A percentile compares a stretch with the other conserved stretches of the same genome.
These are phyloP conservation scores for Fusarium penzigii DNA, from an alignment of 2,329 filamentous ascomycete genomes.

Conservation along the genomic window DNA sequence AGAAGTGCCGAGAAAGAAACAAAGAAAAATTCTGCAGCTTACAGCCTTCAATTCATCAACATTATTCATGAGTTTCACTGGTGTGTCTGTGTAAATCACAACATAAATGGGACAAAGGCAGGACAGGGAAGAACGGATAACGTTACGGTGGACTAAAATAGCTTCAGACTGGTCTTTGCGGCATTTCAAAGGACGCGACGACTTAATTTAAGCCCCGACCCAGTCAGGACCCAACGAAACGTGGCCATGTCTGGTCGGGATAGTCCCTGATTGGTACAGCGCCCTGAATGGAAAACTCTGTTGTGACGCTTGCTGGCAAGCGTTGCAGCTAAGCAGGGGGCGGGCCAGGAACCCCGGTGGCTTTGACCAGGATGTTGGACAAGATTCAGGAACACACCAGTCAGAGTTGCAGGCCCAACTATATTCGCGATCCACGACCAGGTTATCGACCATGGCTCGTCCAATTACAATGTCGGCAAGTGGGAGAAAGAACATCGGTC, in stretches of 20 bases:
- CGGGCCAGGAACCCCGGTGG: slow-evolving; percentile 16
- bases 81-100: not conserved
- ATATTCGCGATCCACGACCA: slow-evolving; percentile 21
- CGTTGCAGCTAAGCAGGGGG: slow-evolving; percentile 22
- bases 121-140: too few species aligned
- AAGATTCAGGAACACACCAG: slow-evolving; percentile 29
- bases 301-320: slow-evolving; percentile 11
- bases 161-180: slow-evolving; percentile 1
- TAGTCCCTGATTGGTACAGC: slow-evolving; percentile 22
- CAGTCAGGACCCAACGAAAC: slow-evolving; percentile 16
- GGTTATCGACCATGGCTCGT: slow-evolving; percentile 8
- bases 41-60: not conserved
- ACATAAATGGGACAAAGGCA: too few species aligned
- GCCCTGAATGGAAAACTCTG: slow-evolving; percentile 4
- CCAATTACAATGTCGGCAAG: slow-evolving; percentile 22
- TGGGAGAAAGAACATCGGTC: slow-evolving; percentile 27
- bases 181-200: not conserved
- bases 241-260: slow-evolving; percentile 17
- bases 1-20: too few species aligned
- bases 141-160: slow-evolving; percentile 8
- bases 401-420: slow-evolving; percentile 23
- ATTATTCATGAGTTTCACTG: not conserved
- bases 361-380: slow-evolving; percentile 17
- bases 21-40: not conserved
- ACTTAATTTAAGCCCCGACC: slow-evolving; percentile 6